A percentile compares a stretch with the other conserved stretches of the same genome.
These are phyloP conservation scores for Fusarium illudens DNA, from an alignment of 2,329 filamentous ascomycete species.

Conservation along the genomic window DNA sequence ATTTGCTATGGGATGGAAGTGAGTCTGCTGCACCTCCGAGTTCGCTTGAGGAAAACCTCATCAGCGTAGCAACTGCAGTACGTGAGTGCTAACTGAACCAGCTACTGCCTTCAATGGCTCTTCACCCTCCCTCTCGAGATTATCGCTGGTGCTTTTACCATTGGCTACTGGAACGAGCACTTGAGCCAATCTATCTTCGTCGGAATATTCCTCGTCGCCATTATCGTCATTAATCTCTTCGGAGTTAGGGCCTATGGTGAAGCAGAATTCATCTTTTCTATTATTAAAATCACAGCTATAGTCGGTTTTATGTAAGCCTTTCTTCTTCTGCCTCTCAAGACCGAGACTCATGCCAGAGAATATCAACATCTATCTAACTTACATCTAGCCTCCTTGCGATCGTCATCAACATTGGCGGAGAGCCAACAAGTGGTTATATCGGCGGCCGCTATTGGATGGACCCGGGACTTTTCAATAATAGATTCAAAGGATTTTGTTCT, in stretches of 20 bases:
- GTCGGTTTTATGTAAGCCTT: slow-evolving; percentile 81
- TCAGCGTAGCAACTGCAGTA: neutral
- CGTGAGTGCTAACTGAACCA: slow-evolving; percentile 43
- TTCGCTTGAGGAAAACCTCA: neutral
- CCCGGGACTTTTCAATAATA: slow-evolving; percentile 84
- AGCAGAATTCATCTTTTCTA: slow-evolving; percentile 86
- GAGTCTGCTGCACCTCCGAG: slow-evolving; percentile 45
- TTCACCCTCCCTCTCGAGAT: slow-evolving; percentile 85
- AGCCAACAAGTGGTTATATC: slow-evolving; percentile 76
- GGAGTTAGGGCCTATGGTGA: slow-evolving; percentile 90
- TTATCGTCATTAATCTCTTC: slow-evolving; percentile 85
- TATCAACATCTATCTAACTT: neutral
- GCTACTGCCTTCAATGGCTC: slow-evolving; percentile 89
- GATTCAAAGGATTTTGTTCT: slow-evolving; percentile 80
- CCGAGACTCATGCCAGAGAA: neutral
- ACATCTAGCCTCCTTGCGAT: slow-evolving; percentile 76
- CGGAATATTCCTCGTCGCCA: slow-evolving; percentile 78
- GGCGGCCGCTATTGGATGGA: slow-evolving; percentile 78
- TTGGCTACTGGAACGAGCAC: slow-evolving; percentile 77
- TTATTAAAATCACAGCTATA: slow-evolving; percentile 85
- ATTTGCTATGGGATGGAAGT: slow-evolving; percentile 96
- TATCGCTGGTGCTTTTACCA: slow-evolving; percentile 84
- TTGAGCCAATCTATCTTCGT: slow-evolving; percentile 80
- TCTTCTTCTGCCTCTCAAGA: slow-evolving; percentile 40
- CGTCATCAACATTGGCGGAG: slow-evolving; percentile 83